Conservation (phyloP, 306 rosid genomes). For the Lablab purpureus region DNA sequence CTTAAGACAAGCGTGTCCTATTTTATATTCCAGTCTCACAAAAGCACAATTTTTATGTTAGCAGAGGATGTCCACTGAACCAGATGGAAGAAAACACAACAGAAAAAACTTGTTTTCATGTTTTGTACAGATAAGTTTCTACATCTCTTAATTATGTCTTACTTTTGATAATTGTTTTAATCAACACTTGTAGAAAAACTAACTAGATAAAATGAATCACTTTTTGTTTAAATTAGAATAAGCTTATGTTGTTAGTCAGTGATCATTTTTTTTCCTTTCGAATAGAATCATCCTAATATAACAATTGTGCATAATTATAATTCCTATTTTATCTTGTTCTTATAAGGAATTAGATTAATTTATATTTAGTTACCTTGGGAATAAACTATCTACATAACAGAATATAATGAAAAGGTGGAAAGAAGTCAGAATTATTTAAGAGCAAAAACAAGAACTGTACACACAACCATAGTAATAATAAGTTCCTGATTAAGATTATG, state of each 20-base stretch:
- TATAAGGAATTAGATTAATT: not conserved
- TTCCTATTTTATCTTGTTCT: not conserved
- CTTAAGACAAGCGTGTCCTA: conserved; percentile 25
- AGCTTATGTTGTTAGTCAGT: not conserved
- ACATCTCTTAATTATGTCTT: not conserved
- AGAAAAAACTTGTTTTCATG: not conserved
- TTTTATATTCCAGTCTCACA: conserved; percentile 41
- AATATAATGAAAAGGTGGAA: not conserved
- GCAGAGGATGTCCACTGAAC: conserved; percentile 31
- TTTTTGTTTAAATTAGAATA: not conserved
- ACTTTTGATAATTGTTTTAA: not conserved
- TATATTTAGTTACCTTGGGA: not conserved
- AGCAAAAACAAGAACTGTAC: no score
- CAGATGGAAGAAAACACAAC: conserved; percentile 6
- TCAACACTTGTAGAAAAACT: not conserved
- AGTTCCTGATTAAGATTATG: not conserved
- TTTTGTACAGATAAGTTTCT: not conserved
- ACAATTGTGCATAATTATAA: no score
- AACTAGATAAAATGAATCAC: not conserved
- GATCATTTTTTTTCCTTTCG: not conserved
- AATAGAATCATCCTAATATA: not conserved
- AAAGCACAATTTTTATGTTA: not conserved
- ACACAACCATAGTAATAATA: no score
- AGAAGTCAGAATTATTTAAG: not conserved
- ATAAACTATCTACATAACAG: no score